Base-by-base conservation (phyloP, 2,329 filamentous ascomycete genomes). In the Dothidotthia symphoricarpi region DNA sequence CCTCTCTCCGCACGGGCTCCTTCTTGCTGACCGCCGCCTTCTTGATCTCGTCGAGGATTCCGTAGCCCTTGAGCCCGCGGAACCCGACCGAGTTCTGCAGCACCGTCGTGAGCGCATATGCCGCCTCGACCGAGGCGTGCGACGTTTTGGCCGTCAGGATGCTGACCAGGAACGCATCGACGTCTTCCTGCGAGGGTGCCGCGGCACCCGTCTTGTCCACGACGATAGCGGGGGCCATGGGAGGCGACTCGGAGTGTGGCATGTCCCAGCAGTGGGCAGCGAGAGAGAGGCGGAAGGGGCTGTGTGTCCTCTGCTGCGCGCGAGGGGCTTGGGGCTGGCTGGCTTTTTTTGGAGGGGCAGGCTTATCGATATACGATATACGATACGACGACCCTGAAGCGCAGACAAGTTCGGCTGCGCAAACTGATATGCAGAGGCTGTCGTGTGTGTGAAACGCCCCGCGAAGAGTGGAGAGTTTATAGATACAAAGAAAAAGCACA, bases 1-100 rank as follows among this genome's bases (percentile, higher is more conserved):
- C 88, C 72, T 98, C 93, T 57, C 91, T 80, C 55, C 80, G 81
- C 26, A 85, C 77, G 12, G 85, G 85, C 68, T 83, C 90, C 77
- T 98, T 98, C 82, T 97, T 98, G 72, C 97, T 89, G 55, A 76
- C 73, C 3, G 91, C 89, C 25, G 87, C 88, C 76, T 95, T 86
- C 61, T 80, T 80, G 57, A 84, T 75, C 47, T 80, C 76, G 15
- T 77, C 74, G 31, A 86, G 64, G 31, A 86, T 69, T 49, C 78
- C 77, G 68, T 85, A 85, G 41, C 70, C 71, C 32, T 74, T 67
- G 36, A 86, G 71, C 34, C 81, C 82, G 15, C 78, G 76, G 59
- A 78, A 78, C 34, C 82, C 82, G 41, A 82, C 75, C 19, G 80
- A 81, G 67, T 82, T 79, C 43, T 82, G 73, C 11, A 86, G 71